Evolutionary conservation across 2,329 filamentous ascomycete species (phyloP), one percentile per base, ranked within the genome.

Genomic region (Byssoonygena ceratinophila): DNA sequence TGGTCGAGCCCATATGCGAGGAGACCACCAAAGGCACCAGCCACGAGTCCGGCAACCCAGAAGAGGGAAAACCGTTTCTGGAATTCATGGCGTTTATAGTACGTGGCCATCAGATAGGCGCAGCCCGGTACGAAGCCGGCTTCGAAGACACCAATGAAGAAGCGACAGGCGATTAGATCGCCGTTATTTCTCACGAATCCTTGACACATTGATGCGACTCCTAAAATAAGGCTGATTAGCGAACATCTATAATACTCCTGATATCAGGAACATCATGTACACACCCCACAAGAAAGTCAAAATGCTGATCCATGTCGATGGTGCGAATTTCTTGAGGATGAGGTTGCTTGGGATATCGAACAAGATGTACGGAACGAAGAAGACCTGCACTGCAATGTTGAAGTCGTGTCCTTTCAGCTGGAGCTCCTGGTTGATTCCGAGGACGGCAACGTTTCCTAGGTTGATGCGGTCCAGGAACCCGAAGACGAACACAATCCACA

Each of bases 1-100:
- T 64, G 60, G 12, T 58, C 56, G 14, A 68, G 55, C 6, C 53
- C 60, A 49, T 63, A 78, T 0, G 80, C 79, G 0, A 83, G 67
- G 14, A 83, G 69, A 7, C 80, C 79, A 47, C 78, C 78, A 61
- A 83, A 82, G 1, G 80, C 79, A 20, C 77, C 78, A 0, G 79
- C 78, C 11, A 81, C 64, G 7, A 76, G 74, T 1, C 77, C 76
- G 18, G 76, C 77, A 37, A 74, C 78, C 59, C 78, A 82, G 61
- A 82, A 83, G 4, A 82, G 68, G 3, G 78, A 76, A 39, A 82
- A 75, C 2, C 79, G 70, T 48, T 76, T 80, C 50, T 80, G 77
- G 40, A 76, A 68, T 60, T 83, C 79, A 45, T 77, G 11, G n/a
- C 76, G 69, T 54, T 77, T 79, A 56, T 83, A 83, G 78, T 80